Conservation (phyloP, 2,329 filamentous ascomycete genomes). For the Calonectria hongkongensis region DNA sequence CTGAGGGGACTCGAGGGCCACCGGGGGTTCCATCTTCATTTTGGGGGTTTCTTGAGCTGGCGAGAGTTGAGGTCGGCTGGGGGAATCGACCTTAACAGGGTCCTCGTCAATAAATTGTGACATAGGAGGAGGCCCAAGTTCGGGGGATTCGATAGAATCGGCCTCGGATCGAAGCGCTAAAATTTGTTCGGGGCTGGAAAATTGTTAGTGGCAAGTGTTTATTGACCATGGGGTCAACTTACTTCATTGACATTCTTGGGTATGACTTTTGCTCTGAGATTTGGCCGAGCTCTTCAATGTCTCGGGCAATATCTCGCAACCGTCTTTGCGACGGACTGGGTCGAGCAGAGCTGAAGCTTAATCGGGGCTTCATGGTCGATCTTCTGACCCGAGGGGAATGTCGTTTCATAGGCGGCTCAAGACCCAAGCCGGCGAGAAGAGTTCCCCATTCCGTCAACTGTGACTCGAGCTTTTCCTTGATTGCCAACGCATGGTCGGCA, state of each 20-base stretch:
- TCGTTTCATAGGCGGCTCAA: constrained; percentile 74
- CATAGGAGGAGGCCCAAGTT: constrained; percentile 79
- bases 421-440: constrained; percentile 79
- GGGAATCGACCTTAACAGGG: constrained; percentile 72
- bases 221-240: constrained; percentile 57
- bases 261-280: constrained; percentile 83
- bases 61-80: constrained; percentile 54
- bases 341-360: constrained; percentile 62
- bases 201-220: constrained; percentile 55
- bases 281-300: constrained; percentile 70
- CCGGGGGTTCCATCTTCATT: constrained; percentile 56
- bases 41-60: constrained; percentile 51
- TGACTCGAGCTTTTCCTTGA: constrained; percentile 82
- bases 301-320: constrained; percentile 73
- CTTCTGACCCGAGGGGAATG: constrained; percentile 64
- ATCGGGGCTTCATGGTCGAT: constrained; percentile 61
- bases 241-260: constrained; percentile 82
- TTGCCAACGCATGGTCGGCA: constrained; percentile 79
- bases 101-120: constrained; percentile 76
- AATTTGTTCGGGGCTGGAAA: constrained; percentile 76
- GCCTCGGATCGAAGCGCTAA: constrained; percentile 73
- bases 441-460: constrained; percentile 83
- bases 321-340: constrained; percentile 73
- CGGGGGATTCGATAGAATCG: constrained; percentile 77
- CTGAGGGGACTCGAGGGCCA: constrained; percentile 57